Conservation (phyloP, 202 grass and related monocot species). For the Schoenoplectus triqueter region DNA sequence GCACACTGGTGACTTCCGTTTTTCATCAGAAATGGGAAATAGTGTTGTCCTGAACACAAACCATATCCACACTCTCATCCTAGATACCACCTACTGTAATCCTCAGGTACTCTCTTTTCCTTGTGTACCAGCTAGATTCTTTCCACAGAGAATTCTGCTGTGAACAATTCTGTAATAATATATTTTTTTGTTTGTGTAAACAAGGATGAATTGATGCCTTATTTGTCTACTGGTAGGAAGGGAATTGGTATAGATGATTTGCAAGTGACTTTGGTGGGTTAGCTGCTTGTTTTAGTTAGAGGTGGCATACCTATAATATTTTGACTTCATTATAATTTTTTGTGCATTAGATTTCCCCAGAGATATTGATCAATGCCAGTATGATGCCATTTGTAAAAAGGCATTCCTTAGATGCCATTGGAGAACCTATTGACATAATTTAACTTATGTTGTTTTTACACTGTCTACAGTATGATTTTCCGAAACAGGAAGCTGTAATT, state of each 20-base stretch:
- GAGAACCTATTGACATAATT: not conserved
- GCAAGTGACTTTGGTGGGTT: not conserved
- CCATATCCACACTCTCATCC: slow-evolving; percentile 76
- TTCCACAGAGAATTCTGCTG: slow-evolving; percentile 38
- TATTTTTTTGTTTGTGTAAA: not conserved
- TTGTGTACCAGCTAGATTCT: not conserved
- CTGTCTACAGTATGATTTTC: slow-evolving; percentile 86
- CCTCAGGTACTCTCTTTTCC: slow-evolving; percentile 57
- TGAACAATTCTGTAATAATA: not conserved
- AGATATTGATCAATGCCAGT: not conserved
- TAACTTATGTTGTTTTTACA: slow-evolving; percentile 18
- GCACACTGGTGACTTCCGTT: slow-evolving; percentile 89
- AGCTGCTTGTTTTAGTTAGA: not conserved
- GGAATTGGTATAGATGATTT: slow-evolving; percentile 10
- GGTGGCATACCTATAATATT: not conserved
- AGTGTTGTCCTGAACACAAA: slow-evolving; percentile 62
- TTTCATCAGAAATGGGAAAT: slow-evolving; percentile 75
- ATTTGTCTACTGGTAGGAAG: not conserved
- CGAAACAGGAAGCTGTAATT: slow-evolving; percentile 79
- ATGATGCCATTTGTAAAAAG: too few relatives aligned
- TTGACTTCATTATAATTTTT: not conserved
- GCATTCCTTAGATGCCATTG: not conserved
- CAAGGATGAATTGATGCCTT: slow-evolving; percentile 3
- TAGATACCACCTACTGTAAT: slow-evolving; percentile 93
- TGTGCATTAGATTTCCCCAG: not conserved